Evolutionary conservation across 2,329 filamentous ascomycete species (phyloP).

Genomic region (Cladosporium sp.): DNA sequence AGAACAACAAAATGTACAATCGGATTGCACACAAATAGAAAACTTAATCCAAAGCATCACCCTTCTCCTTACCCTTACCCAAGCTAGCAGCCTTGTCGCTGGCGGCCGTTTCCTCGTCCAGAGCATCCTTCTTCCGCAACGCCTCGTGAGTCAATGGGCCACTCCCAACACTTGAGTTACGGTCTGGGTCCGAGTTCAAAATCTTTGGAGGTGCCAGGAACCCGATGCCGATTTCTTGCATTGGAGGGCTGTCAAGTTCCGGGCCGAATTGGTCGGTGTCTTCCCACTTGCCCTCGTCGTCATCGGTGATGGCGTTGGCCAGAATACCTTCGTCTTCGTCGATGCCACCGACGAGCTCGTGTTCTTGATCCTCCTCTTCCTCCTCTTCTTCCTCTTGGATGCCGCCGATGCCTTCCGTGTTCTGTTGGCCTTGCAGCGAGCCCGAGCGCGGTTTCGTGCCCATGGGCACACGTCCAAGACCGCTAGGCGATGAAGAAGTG

Average conservation of each 20-base stretch:
- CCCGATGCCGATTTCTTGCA: not conserved
- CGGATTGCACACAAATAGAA: not conserved
- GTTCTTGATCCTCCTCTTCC: constrained; percentile 30
- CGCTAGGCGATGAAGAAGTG: constrained; percentile 24
- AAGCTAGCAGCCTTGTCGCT: not conserved
- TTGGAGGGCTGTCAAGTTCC: constrained; percentile 19
- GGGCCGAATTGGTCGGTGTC: constrained; percentile 34
- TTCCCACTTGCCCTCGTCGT: constrained; percentile 28
- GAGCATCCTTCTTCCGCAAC: constrained; percentile 31
- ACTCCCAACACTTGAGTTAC: not conserved
- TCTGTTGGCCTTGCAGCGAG: constrained; percentile 67
- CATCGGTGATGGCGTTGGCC: constrained; percentile 14
- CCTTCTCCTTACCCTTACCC: constrained; percentile 1
- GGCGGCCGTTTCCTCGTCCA: constrained; percentile 23
- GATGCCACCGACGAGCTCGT: constrained; percentile 10
- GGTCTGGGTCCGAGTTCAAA: not conserved
- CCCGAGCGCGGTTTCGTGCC: constrained; percentile 40
- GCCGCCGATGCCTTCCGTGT: constrained; percentile 70
- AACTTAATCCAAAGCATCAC: not conserved
- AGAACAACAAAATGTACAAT: not conserved
- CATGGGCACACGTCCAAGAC: constrained; percentile 23
- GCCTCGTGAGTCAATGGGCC: constrained; percentile 33
- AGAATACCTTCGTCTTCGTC: constrained; percentile 14
- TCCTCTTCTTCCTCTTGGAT: constrained; percentile 33
- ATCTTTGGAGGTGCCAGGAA: constrained; percentile 3